phyloP scores from a whole-genome alignment of 805 yeast genomes.

The Saturnispora hagleri region DNA sequence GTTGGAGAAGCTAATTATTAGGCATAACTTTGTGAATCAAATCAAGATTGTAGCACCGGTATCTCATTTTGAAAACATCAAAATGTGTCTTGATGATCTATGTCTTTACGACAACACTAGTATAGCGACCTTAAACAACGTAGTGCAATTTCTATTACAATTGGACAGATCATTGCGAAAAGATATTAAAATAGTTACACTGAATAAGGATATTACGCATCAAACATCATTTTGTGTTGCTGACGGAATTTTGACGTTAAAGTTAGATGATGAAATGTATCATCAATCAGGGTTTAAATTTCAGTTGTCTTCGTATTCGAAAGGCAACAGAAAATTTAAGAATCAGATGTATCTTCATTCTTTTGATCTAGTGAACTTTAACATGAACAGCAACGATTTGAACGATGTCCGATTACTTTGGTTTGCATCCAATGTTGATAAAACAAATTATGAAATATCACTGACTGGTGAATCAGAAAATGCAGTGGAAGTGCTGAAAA shows the following conservation, averaged over 20 bases:
- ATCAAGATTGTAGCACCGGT: slow-evolving; percentile 14
- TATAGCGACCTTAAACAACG: neutral
- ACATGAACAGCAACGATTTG: slow-evolving; percentile 7
- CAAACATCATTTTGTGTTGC: slow-evolving; percentile 26
- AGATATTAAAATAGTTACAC: slow-evolving; percentile 12
- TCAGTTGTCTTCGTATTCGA: slow-evolving; percentile 18
- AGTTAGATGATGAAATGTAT: slow-evolving; percentile 26
- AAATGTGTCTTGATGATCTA: neutral
- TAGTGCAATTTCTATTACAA: neutral
- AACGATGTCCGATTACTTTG: slow-evolving; percentile 24
- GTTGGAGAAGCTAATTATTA: slow-evolving; percentile 3
- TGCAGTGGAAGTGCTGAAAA: neutral
- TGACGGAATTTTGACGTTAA: slow-evolving; percentile 22
- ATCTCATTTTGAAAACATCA: neutral
- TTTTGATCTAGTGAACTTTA: slow-evolving; percentile 15
- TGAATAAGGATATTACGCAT: slow-evolving; percentile 20
- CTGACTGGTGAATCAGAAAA: slow-evolving; percentile 1
- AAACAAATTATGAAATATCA: neutral
- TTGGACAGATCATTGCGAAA: neutral
- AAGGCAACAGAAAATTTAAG: slow-evolving; percentile 17
- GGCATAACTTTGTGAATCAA: slow-evolving; percentile 23
- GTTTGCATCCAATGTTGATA: slow-evolving; percentile 22
- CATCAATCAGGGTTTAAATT: slow-evolving; percentile 28
- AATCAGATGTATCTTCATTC: slow-evolving; percentile 18
- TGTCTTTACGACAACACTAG: neutral